phyloP scores from a whole-genome alignment of 225 moss, liverwort and hornwort species.

The Rhytidiadelphus loreus region DNA sequence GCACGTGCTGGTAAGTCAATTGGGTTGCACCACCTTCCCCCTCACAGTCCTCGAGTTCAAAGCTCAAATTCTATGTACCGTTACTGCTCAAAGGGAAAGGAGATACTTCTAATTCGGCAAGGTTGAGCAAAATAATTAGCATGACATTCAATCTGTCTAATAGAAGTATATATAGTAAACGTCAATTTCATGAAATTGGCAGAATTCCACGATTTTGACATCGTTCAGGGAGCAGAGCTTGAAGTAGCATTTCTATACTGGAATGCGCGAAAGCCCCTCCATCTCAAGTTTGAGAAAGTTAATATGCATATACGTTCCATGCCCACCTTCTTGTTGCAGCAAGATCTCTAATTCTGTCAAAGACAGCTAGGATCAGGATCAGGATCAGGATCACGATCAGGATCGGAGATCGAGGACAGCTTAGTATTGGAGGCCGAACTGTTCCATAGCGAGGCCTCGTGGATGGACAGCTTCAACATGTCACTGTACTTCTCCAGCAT shows the following conservation, averaged over 20 bases:
- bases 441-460: neutral
- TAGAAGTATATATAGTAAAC: too few relatives aligned
- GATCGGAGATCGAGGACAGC: too few relatives aligned
- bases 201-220: neutral
- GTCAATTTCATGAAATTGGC: neutral
- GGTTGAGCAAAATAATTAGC: neutral
- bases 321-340: neutral
- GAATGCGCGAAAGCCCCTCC: too few relatives aligned
- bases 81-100: neutral
- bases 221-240: neutral
- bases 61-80: neutral
- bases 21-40: neutral
- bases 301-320: neutral
- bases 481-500: neutral
- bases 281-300: neutral
- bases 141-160: neutral
- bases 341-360: neutral
- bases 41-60: too few relatives aligned
- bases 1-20: neutral
- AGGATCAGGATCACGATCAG: too few relatives aligned
- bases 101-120: neutral
- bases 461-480: neutral
- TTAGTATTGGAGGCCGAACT: too few relatives aligned
- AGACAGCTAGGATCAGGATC: neutral
- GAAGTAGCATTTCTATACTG: too few relatives aligned